Percentiles rank a stretch among this genome's conserved stretches.
Conservation (phyloP, 495 filamentous ascomycete genomes). For the Penicillium soppii region DNA sequence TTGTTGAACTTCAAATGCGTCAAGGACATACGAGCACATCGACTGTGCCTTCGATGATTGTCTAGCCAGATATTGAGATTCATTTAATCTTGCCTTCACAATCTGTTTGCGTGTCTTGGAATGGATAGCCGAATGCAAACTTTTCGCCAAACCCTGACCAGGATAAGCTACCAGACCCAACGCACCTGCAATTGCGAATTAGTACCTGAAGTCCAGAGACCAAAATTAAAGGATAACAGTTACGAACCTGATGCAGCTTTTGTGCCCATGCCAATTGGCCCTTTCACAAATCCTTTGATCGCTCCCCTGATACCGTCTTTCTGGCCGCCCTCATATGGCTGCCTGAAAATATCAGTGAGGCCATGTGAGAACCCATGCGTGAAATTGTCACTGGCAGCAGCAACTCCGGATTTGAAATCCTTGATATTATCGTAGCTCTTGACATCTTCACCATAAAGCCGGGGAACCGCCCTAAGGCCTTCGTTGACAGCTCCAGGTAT, state of each 20-base stretch:
- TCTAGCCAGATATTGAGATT: constrained; percentile 6
- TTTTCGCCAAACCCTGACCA: constrained; percentile 13
- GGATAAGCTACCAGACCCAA: constrained; percentile 15
- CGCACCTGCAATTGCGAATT: not conserved
- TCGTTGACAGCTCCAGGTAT: constrained; percentile 71
- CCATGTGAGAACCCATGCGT: constrained; percentile 71
- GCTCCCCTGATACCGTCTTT: constrained; percentile 60
- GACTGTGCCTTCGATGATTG: constrained; percentile 3
- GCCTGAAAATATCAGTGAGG: constrained; percentile 63
- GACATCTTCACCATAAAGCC: constrained; percentile 67
- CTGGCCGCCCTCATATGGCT: constrained; percentile 63
- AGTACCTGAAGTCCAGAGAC: not conserved
- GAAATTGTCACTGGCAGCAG: constrained; percentile 55
- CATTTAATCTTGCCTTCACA: constrained; percentile 4
- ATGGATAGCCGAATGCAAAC: constrained; percentile 10
- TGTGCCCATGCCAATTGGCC: constrained; percentile 68
- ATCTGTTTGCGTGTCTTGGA: constrained; percentile 10
- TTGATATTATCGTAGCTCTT: constrained; percentile 29
- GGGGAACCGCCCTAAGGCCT: constrained; percentile 81
- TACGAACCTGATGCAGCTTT: constrained; percentile 47
- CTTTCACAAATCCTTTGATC: constrained; percentile 69
- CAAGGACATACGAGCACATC: not conserved
- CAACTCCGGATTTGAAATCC: constrained; percentile 38
- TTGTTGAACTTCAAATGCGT: constrained; percentile 2
- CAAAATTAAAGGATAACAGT: not conserved